These are phyloP conservation scores for Saitozyma sp. DNA, from an alignment of 768 basidiomycete genomes.

Conservation along the genomic window DNA sequence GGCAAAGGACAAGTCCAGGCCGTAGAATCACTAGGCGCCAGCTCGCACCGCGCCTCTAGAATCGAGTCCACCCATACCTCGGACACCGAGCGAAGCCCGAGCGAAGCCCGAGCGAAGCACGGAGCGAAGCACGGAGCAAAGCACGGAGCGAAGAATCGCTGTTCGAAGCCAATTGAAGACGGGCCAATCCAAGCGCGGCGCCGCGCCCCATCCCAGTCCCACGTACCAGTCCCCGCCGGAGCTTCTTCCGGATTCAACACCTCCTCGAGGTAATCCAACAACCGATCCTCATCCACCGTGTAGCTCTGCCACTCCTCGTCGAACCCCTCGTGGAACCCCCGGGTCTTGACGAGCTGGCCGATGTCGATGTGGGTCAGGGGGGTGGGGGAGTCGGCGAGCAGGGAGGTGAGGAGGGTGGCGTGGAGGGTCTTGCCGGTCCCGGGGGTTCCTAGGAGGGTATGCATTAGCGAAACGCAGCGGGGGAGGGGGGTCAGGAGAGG, in stretches of 20 bases:
- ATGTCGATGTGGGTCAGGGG: constrained; percentile 82
- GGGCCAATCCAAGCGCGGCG: too few species aligned
- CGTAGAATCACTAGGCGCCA: too few species aligned
- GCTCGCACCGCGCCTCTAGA: too few species aligned
- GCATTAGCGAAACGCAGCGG: too few species aligned
- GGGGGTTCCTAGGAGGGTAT: constrained; percentile 49
- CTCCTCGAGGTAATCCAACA: constrained; percentile 54
- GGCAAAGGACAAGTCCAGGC: too few species aligned
- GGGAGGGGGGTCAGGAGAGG: too few species aligned
- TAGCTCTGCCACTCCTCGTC: constrained; percentile 95
- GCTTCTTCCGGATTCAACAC: constrained; percentile 31
- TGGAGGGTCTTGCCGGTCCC: constrained; percentile 93
- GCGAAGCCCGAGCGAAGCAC: not conserved
- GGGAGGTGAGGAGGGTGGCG: constrained; percentile 72
- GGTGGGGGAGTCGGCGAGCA: constrained; percentile 52
- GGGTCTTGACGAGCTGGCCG: constrained; percentile 83
- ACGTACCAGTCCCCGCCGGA: constrained; percentile 33
- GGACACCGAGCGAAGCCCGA: not conserved
- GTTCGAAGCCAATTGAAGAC: too few species aligned
- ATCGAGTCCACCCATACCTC: too few species aligned
- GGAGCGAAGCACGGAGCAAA: not conserved
- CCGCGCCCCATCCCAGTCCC: not conserved
- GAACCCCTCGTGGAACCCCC: constrained; percentile 74
- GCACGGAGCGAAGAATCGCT: too few species aligned
- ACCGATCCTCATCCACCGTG: constrained; percentile 94